A percentile compares a stretch with the other conserved stretches of the same genome.
phyloP scores from a whole-genome alignment of 768 basidiomycete genomes.

The Amanita rubescens region DNA sequence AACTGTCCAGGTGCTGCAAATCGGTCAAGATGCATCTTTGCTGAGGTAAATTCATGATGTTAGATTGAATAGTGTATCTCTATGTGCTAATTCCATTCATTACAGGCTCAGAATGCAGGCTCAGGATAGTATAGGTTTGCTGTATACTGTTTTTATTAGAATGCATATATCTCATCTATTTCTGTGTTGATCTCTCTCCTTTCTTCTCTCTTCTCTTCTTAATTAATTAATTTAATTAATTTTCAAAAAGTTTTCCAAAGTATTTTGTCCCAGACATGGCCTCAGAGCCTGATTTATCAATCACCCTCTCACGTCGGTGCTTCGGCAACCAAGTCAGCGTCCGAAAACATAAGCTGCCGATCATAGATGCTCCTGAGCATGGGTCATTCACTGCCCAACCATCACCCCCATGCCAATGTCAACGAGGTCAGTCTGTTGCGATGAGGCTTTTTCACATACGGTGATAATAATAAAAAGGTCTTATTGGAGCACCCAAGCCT shows the following conservation, averaged over 20 bases:
- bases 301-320: no score
- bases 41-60: neutral
- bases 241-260: neutral
- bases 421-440: no score
- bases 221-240: neutral
- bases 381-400: no score
- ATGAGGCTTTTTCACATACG: no score
- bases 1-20: neutral
- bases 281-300: neutral
- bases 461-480: no score
- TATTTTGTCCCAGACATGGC: neutral
- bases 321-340: no score
- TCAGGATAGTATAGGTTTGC: neutral
- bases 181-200: neutral
- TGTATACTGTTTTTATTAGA: neutral
- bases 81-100: neutral
- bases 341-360: no score
- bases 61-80: neutral
- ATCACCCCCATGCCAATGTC: no score
- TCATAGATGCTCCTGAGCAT: no score
- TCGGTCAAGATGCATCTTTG: neutral
- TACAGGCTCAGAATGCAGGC: neutral
- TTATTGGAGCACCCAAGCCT: no score
- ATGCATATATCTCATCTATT: neutral
- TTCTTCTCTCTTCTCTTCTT: neutral